Percentiles rank a stretch among this genome's conserved stretches.
These are phyloP conservation scores for Debaryomyces coudertii DNA, from an alignment of 1,139 yeast genomes.

Conservation along the genomic window DNA sequence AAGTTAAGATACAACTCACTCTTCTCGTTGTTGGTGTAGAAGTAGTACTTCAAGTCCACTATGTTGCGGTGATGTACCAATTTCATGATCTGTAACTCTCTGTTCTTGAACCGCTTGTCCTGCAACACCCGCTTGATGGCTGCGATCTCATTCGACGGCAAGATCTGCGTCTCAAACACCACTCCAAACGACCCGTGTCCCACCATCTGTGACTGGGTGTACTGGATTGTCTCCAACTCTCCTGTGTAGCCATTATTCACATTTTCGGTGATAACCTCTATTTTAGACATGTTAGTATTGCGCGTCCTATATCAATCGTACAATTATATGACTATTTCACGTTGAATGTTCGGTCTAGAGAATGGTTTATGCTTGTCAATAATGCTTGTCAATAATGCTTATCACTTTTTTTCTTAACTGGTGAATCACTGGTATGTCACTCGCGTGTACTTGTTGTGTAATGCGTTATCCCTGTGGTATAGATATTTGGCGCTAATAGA, in stretches of 20 bases:
- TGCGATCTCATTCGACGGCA: conserved; percentile 75
- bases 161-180: conserved; percentile 82
- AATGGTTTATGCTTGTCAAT: not conserved
- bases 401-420: not conserved
- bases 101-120: conserved; percentile 92
- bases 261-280: conserved; percentile 66
- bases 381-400: no score
- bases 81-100: conserved; percentile 96
- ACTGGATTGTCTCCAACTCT: conserved; percentile 59
- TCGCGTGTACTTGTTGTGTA: not conserved
- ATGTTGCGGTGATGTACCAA: conserved; percentile 83
- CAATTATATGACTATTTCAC: conserved; percentile 1
- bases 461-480: no score
- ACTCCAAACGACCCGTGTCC: conserved; percentile 99
- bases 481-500: not conserved
- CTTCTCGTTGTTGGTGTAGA: conserved; percentile 78
- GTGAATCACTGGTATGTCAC: not conserved
- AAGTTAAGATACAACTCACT: conserved; percentile 85
- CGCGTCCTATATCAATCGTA: conserved; percentile 1
- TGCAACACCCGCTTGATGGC: conserved; percentile 95
- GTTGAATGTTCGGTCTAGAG: conserved; percentile 1
- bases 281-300: conserved; percentile 50
- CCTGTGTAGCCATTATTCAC: conserved; percentile 79
- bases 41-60: conserved; percentile 85
- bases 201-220: conserved; percentile 80